phyloP scores from a whole-genome alignment of 192 early-diverging fungal genomes.

The Gigaspora rosea region DNA sequence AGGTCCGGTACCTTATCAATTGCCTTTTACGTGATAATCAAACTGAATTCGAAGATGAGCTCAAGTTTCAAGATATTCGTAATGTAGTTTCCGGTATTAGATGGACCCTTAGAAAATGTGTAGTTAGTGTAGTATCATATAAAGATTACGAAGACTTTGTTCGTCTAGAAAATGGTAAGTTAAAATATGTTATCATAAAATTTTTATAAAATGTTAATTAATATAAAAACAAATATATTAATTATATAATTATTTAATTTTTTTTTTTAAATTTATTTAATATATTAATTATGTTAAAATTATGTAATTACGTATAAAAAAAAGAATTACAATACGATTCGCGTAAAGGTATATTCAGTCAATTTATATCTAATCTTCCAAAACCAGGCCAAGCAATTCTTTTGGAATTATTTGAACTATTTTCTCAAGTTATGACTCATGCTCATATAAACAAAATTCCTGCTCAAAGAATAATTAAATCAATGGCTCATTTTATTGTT shows the following conservation, averaged over 20 bases:
- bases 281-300: too few species aligned
- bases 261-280: too few species aligned
- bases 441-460: conserved; percentile 30
- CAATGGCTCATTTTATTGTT: neutral
- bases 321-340: conserved; percentile 32
- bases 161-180: conserved; percentile 26
- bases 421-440: conserved; percentile 1
- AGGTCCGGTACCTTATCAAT: conserved; percentile 25
- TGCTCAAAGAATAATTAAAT: conserved; percentile 24
- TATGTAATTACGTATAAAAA: too few species aligned
- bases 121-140: neutral
- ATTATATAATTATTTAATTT: neutral
- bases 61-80: conserved; percentile 27
- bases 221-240: neutral
- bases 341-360: conserved; percentile 20
- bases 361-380: conserved; percentile 17
- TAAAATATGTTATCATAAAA: neutral
- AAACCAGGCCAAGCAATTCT: conserved; percentile 9
- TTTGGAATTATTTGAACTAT: conserved; percentile 20
- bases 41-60: conserved; percentile 10
- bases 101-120: conserved; percentile 25
- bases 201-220: neutral
- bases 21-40: conserved; percentile 21
- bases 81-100: conserved; percentile 22
- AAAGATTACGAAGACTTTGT: conserved; percentile 30